Base-by-base conservation (phyloP, 345 rosid species). In the Sapria himalayana region DNA sequence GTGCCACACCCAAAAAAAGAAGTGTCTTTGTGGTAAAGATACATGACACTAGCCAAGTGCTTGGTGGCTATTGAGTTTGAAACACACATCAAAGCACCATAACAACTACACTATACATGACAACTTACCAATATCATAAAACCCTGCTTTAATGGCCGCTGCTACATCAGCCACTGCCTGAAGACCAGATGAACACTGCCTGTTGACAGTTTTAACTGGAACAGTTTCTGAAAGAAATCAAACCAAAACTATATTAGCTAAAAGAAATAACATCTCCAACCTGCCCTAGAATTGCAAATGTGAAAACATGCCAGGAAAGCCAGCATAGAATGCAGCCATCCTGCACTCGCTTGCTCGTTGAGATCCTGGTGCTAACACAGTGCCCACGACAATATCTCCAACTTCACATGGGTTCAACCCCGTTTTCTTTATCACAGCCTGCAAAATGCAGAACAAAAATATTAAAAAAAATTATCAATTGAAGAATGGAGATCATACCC, bases 111-210 rank as follows among this genome's bases (percentile, higher is more conserved):
- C 9, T 10, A 22, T n/a, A n/a, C 19, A 0, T 18, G 4, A 11
- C 24, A 6, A 12, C 38, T 46, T 68, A 81, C 97, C 97, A 47
- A 86, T 74, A 43, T 78, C 97, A 66, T 81, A 86, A 55, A 81
- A 86, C 6, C 94, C 97, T 5, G 94, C 97, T 70, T 70, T 81
- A 22, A 86, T 81, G 31, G 94, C 86, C 18, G 94, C 94, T 37
- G 85, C 92, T 22, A 86, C 94, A 56, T 81, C 94, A 41, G 97
- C 94, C 56, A 86, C 94, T n/a, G 97, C 94, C 67, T 86, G 94
- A 60, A 86, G 94, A 35, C 97, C 97, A 29, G 97, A 86, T 2
- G 97, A 67, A 55, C 97, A 86, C 52, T 78, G 94, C 52, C 97
- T 66, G 57, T 86, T 86, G 52, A 81, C 97, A 22, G 85, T 86